phyloP scores from a whole-genome alignment of 2,329 filamentous ascomycete species.

The Dactylonectria macrodidyma region DNA sequence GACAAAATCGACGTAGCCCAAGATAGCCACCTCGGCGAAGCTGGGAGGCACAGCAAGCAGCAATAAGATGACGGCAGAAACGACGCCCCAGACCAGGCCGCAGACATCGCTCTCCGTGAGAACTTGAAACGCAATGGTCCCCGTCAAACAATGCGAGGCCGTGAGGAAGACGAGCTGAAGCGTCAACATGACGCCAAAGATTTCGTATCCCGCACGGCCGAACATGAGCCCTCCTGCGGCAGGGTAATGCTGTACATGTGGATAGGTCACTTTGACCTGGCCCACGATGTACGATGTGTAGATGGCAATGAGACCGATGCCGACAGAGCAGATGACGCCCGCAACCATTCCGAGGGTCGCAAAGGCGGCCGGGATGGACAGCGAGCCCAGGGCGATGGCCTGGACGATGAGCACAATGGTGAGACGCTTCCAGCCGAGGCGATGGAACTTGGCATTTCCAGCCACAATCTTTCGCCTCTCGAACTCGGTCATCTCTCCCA shows the following conservation, averaged over 20 bases:
- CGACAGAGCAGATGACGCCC: constrained; percentile 53
- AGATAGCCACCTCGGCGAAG: constrained; percentile 57
- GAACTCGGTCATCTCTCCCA: constrained; percentile 36
- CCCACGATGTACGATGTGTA: constrained; percentile 58
- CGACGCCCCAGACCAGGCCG: constrained; percentile 55
- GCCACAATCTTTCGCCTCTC: constrained; percentile 37
- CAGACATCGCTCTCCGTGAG: constrained; percentile 67
- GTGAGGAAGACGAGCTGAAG: constrained; percentile 76
- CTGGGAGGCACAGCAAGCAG: constrained; percentile 57
- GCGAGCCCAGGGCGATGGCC: constrained; percentile 38
- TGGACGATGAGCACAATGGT: constrained; percentile 39
- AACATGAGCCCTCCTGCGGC: constrained; percentile 73
- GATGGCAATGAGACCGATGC: constrained; percentile 55
- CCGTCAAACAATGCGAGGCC: constrained; percentile 76
- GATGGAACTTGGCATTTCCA: constrained; percentile 38
- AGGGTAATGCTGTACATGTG: constrained; percentile 72
- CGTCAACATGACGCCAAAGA: constrained; percentile 70
- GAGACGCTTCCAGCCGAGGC: constrained; percentile 39
- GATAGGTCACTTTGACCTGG: constrained; percentile 59
- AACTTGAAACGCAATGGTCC: constrained; percentile 74
- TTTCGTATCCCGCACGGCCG: constrained; percentile 69
- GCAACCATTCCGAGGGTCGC: constrained; percentile 46
- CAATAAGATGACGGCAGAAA: constrained; percentile 55
- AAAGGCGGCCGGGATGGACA: constrained; percentile 39
- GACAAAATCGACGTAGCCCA: constrained; percentile 44